Base-by-base conservation (phyloP, 148 eudicot species). In the Camellia sinensis region DNA sequence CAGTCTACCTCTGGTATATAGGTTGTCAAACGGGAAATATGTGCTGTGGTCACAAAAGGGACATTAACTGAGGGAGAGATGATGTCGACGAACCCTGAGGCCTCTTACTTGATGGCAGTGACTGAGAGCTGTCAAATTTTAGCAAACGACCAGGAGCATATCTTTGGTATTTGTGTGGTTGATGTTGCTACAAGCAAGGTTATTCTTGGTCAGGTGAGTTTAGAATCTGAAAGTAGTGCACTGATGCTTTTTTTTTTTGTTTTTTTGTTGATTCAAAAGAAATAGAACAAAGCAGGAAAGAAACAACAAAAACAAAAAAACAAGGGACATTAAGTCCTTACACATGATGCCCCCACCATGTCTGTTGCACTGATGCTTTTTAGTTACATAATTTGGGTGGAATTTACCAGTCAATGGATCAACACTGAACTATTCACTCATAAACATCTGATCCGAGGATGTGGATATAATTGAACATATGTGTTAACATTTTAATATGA, bases 1-100 rank as follows among this genome's bases (percentile, higher is more conserved):
- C 44, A 68, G 43, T 50, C 12, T 61, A 56, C 53, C 22, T 29
- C 80, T 48, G 59, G 59, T 78, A 40, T 67, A 21, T 83, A 96
- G 99, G 99, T 96, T 86, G 98, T 96, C 69, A 92, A 82, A 85
- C 94, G 99, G 75, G 98, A 96, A 83, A 87, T 96, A 87, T 96
- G 99, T 88, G 98, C 94, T 65, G 90, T 96, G 73, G 93, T 96
- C 77, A 90, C 98, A 67, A 94, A 91, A 92, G 99, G 99, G 71
- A 96, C 99, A 22, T 80, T 96, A 85, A 96, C 95, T 21, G 99
- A 94, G 74, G 99, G 95, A 81, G 98, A 96, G 89, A 85, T 86
- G 89, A 76, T 92, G 81, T 91, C 92, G 60, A 79, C 86, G 11
- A 89, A 89, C 73, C 95, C 95, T 77, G 98, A 94, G 82, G 95